Percentiles rank a stretch among this genome's conserved stretches.
phyloP scores from a whole-genome alignment of 306 rosid species.

The Quercus robur region DNA sequence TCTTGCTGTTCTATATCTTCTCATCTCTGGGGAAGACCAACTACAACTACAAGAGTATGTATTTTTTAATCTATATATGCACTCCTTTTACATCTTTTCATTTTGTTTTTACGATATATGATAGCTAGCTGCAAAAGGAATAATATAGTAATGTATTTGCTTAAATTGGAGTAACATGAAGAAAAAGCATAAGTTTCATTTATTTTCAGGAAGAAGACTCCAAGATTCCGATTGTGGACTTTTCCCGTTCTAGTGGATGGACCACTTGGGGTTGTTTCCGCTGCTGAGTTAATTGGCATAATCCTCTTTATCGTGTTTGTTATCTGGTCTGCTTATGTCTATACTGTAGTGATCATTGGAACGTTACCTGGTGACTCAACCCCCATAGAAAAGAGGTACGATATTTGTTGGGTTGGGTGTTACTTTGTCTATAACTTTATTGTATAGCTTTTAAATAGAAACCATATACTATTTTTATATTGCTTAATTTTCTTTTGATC shows the following conservation, averaged over 20 bases:
- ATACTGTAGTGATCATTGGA: conserved; percentile 13
- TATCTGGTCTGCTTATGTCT: conserved; percentile 59
- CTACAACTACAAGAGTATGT: conserved; percentile 39
- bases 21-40: conserved; percentile 55
- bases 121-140: not conserved
- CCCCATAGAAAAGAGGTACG: conserved; percentile 29
- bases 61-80: not conserved
- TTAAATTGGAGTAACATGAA: not conserved
- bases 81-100: not conserved
- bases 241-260: conserved; percentile 79
- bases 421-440: no score
- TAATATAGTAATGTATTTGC: not conserved
- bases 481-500: no score
- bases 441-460: no score
- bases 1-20: conserved; percentile 53
- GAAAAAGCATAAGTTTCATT: not conserved
- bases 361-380: no score
- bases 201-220: conserved; percentile 50
- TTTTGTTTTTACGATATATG: not conserved
- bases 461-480: no score
- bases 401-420: not conserved
- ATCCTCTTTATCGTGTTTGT: conserved; percentile 53
- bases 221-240: conserved; percentile 77
- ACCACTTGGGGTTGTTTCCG: conserved; percentile 88
- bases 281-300: conserved; percentile 73